Evolutionary conservation across 2,329 filamentous ascomycete genomes (phyloP).

Genomic region (Penicillium palitans): DNA sequence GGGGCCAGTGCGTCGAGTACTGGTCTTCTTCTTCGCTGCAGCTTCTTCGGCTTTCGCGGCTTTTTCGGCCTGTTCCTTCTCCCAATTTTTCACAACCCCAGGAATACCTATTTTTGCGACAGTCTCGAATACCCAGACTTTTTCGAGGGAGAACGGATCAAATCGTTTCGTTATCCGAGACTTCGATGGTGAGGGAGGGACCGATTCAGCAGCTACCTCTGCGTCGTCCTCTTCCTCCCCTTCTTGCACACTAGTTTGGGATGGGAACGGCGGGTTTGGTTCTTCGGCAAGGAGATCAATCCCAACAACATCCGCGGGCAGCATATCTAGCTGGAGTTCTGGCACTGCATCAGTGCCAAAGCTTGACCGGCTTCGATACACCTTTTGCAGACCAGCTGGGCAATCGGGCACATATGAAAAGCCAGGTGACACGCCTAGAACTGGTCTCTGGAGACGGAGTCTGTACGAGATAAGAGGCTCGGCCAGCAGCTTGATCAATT

Average conservation of each 20-base stretch:
- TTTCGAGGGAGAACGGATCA: constrained; percentile 65
- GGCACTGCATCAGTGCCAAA: constrained; percentile 70
- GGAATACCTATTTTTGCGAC: constrained; percentile 66
- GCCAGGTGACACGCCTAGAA: constrained; percentile 32
- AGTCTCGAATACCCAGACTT: constrained; percentile 67
- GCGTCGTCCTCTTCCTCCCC: constrained; percentile 36
- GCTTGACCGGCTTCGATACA: constrained; percentile 69
- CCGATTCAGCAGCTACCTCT: constrained; percentile 26
- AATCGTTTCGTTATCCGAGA: constrained; percentile 45
- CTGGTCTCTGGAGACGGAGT: constrained; percentile 45
- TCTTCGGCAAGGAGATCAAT: constrained; percentile 74
- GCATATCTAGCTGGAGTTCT: constrained; percentile 76
- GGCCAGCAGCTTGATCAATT: constrained; percentile 78
- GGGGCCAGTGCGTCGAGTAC: constrained; percentile 28
- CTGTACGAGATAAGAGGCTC: constrained; percentile 70
- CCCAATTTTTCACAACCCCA: constrained; percentile 65
- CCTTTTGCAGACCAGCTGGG: constrained; percentile 61
- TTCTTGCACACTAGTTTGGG: constrained; percentile 25
- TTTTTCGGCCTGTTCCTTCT: constrained; percentile 44
- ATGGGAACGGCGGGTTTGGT: constrained; percentile 56
- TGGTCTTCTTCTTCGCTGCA: constrained; percentile 32
- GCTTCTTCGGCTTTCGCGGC: constrained; percentile 22
- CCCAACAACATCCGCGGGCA: constrained; percentile 73
- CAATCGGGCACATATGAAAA: constrained; percentile 41
- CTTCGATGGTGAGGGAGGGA: constrained; percentile 27